Percentiles rank a stretch among this genome's conserved stretches.
These are phyloP conservation scores for Blepharisma undulans DNA, from an alignment of 169 alveolate species.

Conservation along the genomic window DNA sequence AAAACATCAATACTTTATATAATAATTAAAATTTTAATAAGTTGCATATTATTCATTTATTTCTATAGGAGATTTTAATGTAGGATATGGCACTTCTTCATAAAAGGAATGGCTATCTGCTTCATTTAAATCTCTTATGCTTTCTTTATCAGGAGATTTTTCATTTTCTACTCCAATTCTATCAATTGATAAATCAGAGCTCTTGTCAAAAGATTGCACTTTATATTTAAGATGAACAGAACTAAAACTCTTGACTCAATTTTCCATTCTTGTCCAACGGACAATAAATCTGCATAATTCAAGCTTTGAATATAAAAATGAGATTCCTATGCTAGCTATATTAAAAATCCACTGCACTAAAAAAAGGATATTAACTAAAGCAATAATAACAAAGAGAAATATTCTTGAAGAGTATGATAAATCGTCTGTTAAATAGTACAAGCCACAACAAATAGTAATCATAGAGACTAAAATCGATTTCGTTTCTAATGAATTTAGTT, in stretches of 20 bases:
- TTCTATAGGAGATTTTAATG: too few relatives aligned
- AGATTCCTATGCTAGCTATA: not conserved
- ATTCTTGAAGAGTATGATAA: not conserved
- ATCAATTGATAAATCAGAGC: too few relatives aligned
- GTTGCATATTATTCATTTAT: too few relatives aligned
- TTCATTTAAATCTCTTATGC: too few relatives aligned
- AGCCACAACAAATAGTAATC: constrained; percentile 52
- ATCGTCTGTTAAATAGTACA: constrained; percentile 43
- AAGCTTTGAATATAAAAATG: not conserved
- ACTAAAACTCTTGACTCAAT: not conserved
- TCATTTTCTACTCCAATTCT: too few relatives aligned
- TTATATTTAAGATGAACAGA: not conserved
- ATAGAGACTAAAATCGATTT: constrained; percentile 13
- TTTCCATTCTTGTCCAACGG: not conserved
- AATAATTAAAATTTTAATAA: too few relatives aligned
- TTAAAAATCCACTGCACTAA: not conserved
- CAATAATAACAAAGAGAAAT: not conserved
- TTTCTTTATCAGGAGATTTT: too few relatives aligned
- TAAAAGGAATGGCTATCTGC: too few relatives aligned
- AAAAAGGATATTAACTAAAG: not conserved
- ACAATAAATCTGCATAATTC: not conserved
- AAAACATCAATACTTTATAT: too few relatives aligned
- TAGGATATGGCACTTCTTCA: too few relatives aligned
- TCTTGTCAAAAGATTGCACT: too few relatives aligned
- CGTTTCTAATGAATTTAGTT: constrained; percentile 47